A percentile compares a stretch with the other conserved stretches of the same genome.
These are phyloP conservation scores for Dissoconium aciculare DNA, from an alignment of 2,329 filamentous ascomycete genomes.

Conservation along the genomic window DNA sequence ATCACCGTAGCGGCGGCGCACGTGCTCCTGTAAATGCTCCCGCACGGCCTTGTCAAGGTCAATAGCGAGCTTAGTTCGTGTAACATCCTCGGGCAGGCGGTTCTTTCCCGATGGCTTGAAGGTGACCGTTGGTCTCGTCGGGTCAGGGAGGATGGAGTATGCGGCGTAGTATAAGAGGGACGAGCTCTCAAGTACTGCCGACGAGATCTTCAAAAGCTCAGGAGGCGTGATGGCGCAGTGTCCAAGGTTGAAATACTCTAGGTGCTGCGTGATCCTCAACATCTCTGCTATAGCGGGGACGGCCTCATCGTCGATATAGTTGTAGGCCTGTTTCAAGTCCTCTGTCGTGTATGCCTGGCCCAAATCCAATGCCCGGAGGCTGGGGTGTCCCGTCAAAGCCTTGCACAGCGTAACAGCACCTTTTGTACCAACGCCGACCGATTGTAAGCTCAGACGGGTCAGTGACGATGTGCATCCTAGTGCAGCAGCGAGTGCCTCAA, in stretches of 20 bases:
- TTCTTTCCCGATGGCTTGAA: no score
- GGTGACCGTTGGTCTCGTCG: no score
- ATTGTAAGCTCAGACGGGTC: constrained; percentile 27
- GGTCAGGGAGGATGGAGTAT: constrained; percentile 27
- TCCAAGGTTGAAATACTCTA: constrained; percentile 32
- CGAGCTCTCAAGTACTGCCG: constrained; percentile 19
- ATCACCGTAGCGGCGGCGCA: constrained; percentile 15
- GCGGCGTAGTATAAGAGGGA: constrained; percentile 28
- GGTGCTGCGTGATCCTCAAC: constrained; percentile 19
- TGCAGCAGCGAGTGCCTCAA: constrained; percentile 15
- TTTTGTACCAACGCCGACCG: constrained; percentile 29
- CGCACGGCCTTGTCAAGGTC: no score
- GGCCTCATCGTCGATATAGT: constrained; percentile 31
- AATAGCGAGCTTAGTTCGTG: no score
- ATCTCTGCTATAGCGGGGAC: constrained; percentile 24
- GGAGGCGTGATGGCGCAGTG: constrained; percentile 23
- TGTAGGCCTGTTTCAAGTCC: constrained; percentile 34
- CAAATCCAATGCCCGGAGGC: constrained; percentile 29
- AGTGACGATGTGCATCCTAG: constrained; percentile 15
- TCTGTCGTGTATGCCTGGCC: constrained; percentile 35
- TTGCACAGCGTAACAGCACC: constrained; percentile 28
- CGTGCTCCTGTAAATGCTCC: constrained; percentile 14
- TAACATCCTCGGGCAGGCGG: no score
- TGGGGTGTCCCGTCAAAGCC: constrained; percentile 24
- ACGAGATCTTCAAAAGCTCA: constrained; percentile 18